Conservation (phyloP, 225 moss, liverwort and hornwort species). For the Polytrichum formosum region DNA sequence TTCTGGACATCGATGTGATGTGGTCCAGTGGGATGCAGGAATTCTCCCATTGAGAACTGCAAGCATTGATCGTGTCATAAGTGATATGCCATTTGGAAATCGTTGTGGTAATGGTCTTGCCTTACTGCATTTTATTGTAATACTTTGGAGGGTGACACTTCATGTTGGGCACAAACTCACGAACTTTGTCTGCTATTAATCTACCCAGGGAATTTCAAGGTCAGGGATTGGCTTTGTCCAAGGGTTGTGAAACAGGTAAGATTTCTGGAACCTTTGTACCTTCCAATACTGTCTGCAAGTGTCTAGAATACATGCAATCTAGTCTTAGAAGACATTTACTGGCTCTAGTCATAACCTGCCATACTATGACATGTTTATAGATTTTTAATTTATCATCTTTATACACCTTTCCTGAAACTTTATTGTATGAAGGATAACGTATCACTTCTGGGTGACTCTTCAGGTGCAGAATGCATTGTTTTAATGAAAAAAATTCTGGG, state of each 20-base stretch:
- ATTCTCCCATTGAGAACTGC: slow-evolving; percentile 67
- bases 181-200: slow-evolving; percentile 2
- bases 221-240: slow-evolving; percentile 80
- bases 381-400: too few species aligned
- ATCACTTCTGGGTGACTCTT: too few species aligned
- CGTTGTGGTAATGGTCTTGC: slow-evolving; percentile 53
- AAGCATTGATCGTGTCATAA: slow-evolving; percentile 71
- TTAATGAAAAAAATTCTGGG: too few species aligned
- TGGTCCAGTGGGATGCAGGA: slow-evolving; percentile 76
- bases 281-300: background rate
- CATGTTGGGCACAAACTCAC: slow-evolving; percentile 4
- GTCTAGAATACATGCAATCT: too few species aligned
- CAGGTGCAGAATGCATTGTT: too few species aligned
- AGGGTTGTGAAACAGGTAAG: slow-evolving; percentile 79
- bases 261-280: slow-evolving; percentile 11
- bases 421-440: too few species aligned
- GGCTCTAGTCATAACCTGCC: too few species aligned
- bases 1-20: slow-evolving; percentile 53
- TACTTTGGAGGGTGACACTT: background rate
- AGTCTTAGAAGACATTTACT: too few species aligned
- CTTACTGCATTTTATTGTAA: slow-evolving; percentile 1
- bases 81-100: slow-evolving; percentile 88
- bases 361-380: too few species aligned
- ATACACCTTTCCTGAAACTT: too few species aligned
- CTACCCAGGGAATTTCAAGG: slow-evolving; percentile 69